Evolutionary conservation across 257 asterid species (phyloP), one percentile per base, ranked within the genome.

Genomic region (Datura wrightii): DNA sequence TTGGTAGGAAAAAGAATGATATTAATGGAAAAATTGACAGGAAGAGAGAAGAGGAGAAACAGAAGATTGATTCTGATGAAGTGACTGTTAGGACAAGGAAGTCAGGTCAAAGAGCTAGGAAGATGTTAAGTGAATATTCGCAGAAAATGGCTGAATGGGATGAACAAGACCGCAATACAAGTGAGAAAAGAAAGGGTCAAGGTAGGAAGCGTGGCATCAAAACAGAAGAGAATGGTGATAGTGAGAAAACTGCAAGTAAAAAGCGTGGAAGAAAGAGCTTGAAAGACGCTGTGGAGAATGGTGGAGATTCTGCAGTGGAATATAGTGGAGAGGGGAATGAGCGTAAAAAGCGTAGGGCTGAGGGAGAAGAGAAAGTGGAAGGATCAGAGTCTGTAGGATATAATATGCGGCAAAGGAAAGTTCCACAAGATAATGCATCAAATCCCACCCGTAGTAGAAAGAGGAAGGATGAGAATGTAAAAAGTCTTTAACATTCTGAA

Each of bases 381-480:
- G 87, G 62, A 24, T 13, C 79, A 18, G 46, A 70, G 70, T 69
- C 8, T 31, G 56, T 34, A 31, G 31, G 31, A 67, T 5, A n/a
- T 46, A 1, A n/a, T 54, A 34, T 2, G 50, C 36, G 16, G n/a
- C 74, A 54, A 59, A 53, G 60, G 83, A 60, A 83, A 63, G 48
- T 18, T 78, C 41, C 59, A 72, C 80, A 69, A 65, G 41, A 83
- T 80, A 58, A 80, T 76, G 62, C 62, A 76, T 31, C 59, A 76
- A 76, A 76, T 76, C 62, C 31, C 31, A 24, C 44, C 62, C 82
- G 82, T 44, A 74, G 34, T 52, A 69, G 66, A 70, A 44, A 79
- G 54, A 69, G 83, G 71, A 72, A 80, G 85, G 79, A 81, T 85
- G 84, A 85, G 52, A 71, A 72, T 85, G 76, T 72, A 82, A 46